Evolutionary conservation across 805 yeast genomes (phyloP), one percentile per base, ranked within the genome.

Genomic region (Soucietia sequanensis): DNA sequence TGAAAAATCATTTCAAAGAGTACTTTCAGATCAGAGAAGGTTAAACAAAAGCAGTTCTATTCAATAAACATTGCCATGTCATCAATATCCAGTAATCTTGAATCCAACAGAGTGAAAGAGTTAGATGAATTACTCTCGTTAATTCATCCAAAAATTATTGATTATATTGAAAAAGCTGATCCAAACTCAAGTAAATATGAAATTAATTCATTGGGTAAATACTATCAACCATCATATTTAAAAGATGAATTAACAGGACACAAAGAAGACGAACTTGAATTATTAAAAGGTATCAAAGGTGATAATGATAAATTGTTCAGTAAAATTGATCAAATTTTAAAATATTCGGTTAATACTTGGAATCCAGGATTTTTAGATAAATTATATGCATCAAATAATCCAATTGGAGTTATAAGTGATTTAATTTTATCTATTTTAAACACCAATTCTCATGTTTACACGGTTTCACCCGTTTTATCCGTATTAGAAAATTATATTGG

Each of bases 321-420:
- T 2, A 63, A 73, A 3, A 71, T 83, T 34, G 80, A 83, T 40
- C 55, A 68, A 28, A 74, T 86, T 1, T 60, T 86, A 42, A 60
- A 74, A 31, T 74, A 80, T 48, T 82, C 91, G 0, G 87, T 84
- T 26, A 84, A 81, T 34, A 87, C 95, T 0, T 87, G 95, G 95
- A 84, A 83, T 52, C 82, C 86, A 0, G 95, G 95, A 1, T 86
- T 86, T 50, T 60, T 86, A 63, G 95, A 87, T 54, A 86, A 86
- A 56, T 64, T 86, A 37, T 86, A 86, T 47, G 95, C 95, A 0
- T 76, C 86, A n/a, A 85, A 86, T 18, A 86, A 85, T 51, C 90
- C 95, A 2, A 80, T 85, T 20, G 95, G 95, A 6, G 77, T 86
- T 5, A 70, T 86, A 5, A 70, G 86, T 2, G 95, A 86, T 54